Percentiles rank a stretch among this genome's conserved stretches.
These are phyloP conservation scores for Geosmithia putterillii DNA, from an alignment of 2,329 filamentous ascomycete genomes.

Conservation along the genomic window DNA sequence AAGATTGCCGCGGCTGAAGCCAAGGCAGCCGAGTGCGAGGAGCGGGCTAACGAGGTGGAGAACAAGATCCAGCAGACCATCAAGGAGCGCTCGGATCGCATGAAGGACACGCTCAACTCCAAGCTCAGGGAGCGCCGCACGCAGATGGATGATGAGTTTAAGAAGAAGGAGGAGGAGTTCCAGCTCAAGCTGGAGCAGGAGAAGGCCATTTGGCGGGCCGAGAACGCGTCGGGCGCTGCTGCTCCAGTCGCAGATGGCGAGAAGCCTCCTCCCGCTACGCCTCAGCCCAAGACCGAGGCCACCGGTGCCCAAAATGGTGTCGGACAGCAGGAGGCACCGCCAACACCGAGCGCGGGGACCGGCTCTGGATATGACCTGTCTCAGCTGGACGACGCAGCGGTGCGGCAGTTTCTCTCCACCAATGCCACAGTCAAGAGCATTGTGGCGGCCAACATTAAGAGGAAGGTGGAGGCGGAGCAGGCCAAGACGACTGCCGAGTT, in stretches of 20 bases:
- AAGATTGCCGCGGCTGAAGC: constrained; percentile 48
- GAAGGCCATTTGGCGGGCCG: constrained; percentile 47
- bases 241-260: constrained; percentile 9
- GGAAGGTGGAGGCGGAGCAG: constrained; percentile 46
- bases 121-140: constrained; percentile 55
- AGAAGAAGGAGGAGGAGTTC: constrained; percentile 47
- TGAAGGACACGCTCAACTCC: constrained; percentile 56
- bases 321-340: constrained; percentile 10
- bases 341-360: constrained; percentile 15
- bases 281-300: constrained; percentile 20
- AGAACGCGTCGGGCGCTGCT: constrained; percentile 21
- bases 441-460: constrained; percentile 51
- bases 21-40: constrained; percentile 51
- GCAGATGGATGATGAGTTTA: constrained; percentile 55
- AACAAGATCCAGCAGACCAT: constrained; percentile 46
- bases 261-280: constrained; percentile 19
- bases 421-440: constrained; percentile 47
- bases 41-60: constrained; percentile 45
- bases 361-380: constrained; percentile 25
- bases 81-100: constrained; percentile 54
- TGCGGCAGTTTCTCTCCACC: constrained; percentile 42
- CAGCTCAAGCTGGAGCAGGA: constrained; percentile 51
- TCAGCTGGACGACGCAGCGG: constrained; percentile 40
- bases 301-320: constrained; percentile 11
- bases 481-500: constrained; percentile 31